Evolutionary conservation across 1,284 basidiomycete species (phyloP), one percentile per base, ranked within the genome.

Genomic region (Cutaneotrichosporon cavernicola): DNA sequence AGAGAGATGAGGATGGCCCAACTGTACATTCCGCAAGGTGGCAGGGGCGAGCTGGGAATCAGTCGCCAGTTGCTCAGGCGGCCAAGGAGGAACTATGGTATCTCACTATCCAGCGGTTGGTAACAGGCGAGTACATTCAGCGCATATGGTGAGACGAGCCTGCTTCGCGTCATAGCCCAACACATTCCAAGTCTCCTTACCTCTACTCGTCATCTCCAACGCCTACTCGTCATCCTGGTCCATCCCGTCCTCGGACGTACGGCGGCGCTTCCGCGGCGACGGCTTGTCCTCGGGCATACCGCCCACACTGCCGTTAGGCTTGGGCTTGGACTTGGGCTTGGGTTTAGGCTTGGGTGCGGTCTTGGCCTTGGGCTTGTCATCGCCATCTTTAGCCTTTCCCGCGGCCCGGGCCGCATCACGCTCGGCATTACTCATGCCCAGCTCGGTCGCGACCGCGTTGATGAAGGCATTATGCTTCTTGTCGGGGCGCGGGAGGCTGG

Each of bases 401-500:
- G 16, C 57, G 7, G 26, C 31, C 30, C 43, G 57, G 18, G 57
- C 47, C 2, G 30, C 21, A 26, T 50, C 43, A 18, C 36, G 43
- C 16, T 50, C 55, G 13, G 8, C 55, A 13, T 46, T 43, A 18
- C 18, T 14, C 55, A 56, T 8, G 22, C 55, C 55, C 2, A 56
- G 21, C 36, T 22, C 38, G 36, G 36, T 26, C 1, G 55, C 55
- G 4, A 43, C 26, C 13, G 21, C 36, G 36, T 40, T 56, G 22
- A 56, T 21, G 36, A 43, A 18, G 18, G 32, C 21, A 10, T 22
- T 30, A 13, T 30, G 38, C 22, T 56, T 56, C 55, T 56, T 56
- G 55, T 56, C 55, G 10, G 36, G 38, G 14, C 55, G 55, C 4
- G 13, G 51, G 31, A 53, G 31, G 18, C 51, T 31, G 51, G 51